Conservation (phyloP, 768 basidiomycete species). For the Leucosporidium creatinivorum region DNA sequence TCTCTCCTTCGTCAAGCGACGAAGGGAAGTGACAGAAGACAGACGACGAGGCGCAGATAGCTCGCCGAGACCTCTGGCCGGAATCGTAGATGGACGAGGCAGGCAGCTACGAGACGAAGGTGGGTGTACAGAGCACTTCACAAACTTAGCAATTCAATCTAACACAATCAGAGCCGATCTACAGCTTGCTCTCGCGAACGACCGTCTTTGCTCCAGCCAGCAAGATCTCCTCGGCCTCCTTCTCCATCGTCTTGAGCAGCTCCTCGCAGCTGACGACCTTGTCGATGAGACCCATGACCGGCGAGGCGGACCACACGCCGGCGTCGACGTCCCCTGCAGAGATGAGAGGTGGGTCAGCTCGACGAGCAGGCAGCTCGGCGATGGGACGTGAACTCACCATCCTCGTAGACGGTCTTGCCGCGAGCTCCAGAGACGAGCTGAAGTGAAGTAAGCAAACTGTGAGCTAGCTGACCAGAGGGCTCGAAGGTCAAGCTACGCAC, state of each 20-base stretch:
- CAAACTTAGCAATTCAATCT: no score
- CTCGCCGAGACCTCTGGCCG: no score
- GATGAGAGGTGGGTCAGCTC: neutral
- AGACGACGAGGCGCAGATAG: no score
- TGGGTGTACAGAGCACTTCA: neutral
- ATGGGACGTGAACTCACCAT: neutral
- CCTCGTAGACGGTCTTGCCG: slow-evolving; percentile 50
- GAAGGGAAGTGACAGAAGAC: no score
- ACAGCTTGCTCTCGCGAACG: slow-evolving; percentile 19
- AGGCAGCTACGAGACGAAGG: neutral
- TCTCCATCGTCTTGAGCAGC: slow-evolving; percentile 61
- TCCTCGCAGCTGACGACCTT: slow-evolving; percentile 77
- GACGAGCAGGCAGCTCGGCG: neutral
- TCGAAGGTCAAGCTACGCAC: neutral
- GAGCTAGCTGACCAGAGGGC: neutral
- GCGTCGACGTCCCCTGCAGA: slow-evolving; percentile 74
- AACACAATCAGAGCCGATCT: neutral
- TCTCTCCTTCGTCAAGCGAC: slow-evolving; percentile 42
- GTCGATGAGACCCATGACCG: slow-evolving; percentile 51
- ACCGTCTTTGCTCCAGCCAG: slow-evolving; percentile 14
- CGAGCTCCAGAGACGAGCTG: slow-evolving; percentile 49
- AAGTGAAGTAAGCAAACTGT: no score
- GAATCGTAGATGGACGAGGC: no score
- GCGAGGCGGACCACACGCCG: slow-evolving; percentile 62
- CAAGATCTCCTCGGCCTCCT: slow-evolving; percentile 54